Evolutionary conservation across 805 yeast species (phyloP).

Genomic region (Teunomyces atbi): DNA sequence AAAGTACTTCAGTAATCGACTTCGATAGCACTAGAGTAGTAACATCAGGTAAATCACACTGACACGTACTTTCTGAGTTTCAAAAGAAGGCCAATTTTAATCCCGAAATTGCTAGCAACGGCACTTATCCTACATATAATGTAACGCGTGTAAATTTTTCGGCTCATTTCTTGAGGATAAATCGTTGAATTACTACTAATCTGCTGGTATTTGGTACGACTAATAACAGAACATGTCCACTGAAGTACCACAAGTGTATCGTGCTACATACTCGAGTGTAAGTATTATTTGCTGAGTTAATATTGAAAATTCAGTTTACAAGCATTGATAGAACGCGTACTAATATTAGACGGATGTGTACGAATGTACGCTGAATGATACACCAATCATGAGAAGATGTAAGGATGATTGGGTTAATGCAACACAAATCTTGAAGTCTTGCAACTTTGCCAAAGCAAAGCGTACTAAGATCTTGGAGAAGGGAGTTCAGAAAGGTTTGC

Average conservation of each 20-base stretch:
- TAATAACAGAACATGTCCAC: constrained; percentile 19
- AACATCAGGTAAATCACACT: background rate
- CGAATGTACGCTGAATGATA: constrained; percentile 63
- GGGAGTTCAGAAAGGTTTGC: constrained; percentile 86
- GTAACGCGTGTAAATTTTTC: constrained; percentile 3
- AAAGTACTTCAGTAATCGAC: background rate
- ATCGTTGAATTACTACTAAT: background rate
- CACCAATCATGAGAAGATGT: constrained; percentile 86
- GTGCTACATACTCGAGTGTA: constrained; percentile 47
- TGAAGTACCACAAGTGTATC: constrained; percentile 39
- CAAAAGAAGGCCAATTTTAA: background rate
- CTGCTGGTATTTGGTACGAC: background rate
- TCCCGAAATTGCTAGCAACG: background rate
- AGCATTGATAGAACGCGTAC: constrained; percentile 5
- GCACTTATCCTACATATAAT: background rate
- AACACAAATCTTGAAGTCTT: constrained; percentile 90
- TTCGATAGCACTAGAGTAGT: background rate
- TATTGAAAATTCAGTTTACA: background rate
- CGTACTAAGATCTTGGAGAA: constrained; percentile 88
- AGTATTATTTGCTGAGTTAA: constrained; percentile 15
- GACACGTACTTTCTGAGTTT: background rate
- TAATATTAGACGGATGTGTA: constrained; percentile 55
- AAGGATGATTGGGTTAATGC: constrained; percentile 97
- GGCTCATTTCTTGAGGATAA: constrained; percentile 2
- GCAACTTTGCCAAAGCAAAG: constrained; percentile 91